Base-by-base conservation (phyloP, 2,329 filamentous ascomycete species). In the Fusarium foetens region DNA sequence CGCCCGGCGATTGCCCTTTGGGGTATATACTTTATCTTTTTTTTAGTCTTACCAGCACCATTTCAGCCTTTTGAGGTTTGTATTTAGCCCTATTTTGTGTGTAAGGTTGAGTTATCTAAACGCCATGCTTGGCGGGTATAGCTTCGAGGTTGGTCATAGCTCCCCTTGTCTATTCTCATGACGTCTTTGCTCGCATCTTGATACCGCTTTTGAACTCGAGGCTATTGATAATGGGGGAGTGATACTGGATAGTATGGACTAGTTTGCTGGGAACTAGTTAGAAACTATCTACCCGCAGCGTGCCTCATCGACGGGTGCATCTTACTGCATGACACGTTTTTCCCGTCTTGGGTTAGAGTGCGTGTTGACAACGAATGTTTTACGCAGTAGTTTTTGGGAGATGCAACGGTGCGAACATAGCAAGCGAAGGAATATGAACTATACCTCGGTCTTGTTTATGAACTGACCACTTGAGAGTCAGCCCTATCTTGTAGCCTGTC, bases 121-220 rank as follows among this genome's bases (percentile, higher is more conserved):
- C 17, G 48, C 29, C 49, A 36, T 53, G 13, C 58, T 46, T 66
- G 45, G 21, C 35, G 49, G 49, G 25, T 5, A 23, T 38, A 59
- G 46, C 38, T 39, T 53, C 16, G 27, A 36, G n/a, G 31, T 57
- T 69, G 58, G 68, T 29, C 68, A 72, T 70, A 70, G 64, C 68
- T 72, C 31, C 45, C n/a, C 23, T 67, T 33, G 48, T 51, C n/a
- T 35, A 19, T 63, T 49, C 41, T 39, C 21, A 72, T 72, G 68
- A 71, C 69, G 54, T 69, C 25, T 45, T 62, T 41, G n/a, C 58
- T 74, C 71, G 75, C 74, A 33, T 75, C 63, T 75, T 74, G 68
- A 73, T 65, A 60, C 75, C 62, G 13, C 38, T 73, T 76, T 64
- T 14, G 71, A 66, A 33, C n/a, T 25, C 53, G 52, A 61, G n/a